These are phyloP conservation scores for Brasenia schreberi DNA, from an alignment of 164 flowering plant species.

Conservation along the genomic window DNA sequence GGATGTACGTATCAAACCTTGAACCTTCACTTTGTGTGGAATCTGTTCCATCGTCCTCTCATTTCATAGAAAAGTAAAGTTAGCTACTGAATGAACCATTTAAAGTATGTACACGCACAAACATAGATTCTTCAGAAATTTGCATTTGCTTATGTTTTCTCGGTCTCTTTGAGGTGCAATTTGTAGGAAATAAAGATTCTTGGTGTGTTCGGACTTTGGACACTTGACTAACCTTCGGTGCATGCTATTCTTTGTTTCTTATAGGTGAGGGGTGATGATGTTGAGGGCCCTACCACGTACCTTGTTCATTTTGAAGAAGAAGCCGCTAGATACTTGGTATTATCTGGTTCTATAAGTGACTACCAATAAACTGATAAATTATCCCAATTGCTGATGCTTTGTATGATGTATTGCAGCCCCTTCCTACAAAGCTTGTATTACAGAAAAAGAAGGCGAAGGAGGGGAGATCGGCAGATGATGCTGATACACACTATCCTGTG, in stretches of 20 bases:
- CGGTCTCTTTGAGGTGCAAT: no score
- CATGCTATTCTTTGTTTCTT: conserved; percentile 2
- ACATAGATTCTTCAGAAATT: no score
- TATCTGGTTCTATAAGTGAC: not conserved
- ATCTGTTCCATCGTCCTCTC: no score
- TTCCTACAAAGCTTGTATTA: conserved; percentile 68
- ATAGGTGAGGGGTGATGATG: conserved; percentile 79
- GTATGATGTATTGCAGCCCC: conserved; percentile 52
- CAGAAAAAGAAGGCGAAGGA: conserved; percentile 83
- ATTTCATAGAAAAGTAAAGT: no score
- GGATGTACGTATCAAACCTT: conserved; percentile 58
- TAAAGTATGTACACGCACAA: no score
- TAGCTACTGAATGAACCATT: no score
- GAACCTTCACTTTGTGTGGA: not conserved
- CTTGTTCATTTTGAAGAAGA: conserved; percentile 64
- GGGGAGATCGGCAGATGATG: conserved; percentile 61
- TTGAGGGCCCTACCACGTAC: conserved; percentile 66
- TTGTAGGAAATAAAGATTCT: no score
- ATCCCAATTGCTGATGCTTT: not conserved
- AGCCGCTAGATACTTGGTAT: conserved; percentile 84
- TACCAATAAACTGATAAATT: not conserved
- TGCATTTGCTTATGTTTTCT: no score
- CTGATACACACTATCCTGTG: conserved; percentile 61
- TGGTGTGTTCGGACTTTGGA: no score
- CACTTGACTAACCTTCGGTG: not conserved